Conservation (phyloP, 1,284 basidiomycete species). For the Baeospora myosura region DNA sequence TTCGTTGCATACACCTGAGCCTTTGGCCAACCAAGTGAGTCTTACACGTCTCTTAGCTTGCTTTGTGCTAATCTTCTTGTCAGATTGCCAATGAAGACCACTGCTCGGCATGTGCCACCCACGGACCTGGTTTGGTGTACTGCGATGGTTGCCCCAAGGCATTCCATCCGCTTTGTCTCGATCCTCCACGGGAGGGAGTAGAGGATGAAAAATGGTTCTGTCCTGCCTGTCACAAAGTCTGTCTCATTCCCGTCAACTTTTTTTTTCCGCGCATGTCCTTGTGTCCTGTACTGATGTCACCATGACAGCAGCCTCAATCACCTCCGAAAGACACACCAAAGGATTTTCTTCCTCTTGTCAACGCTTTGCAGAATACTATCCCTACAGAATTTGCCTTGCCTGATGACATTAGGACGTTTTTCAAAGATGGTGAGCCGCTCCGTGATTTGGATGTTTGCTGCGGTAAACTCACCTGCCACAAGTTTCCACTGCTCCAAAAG, state of each 20-base stretch:
- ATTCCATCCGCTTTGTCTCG: conserved; percentile 94
- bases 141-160: conserved; percentile 96
- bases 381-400: conserved; percentile 87
- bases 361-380: conserved; percentile 54
- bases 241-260: conserved; percentile 17
- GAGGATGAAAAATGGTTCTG: conserved; percentile 97
- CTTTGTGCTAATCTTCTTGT: conserved; percentile 17
- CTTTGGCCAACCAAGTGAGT: conserved; percentile 38
- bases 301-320: conserved; percentile 30
- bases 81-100: conserved; percentile 86
- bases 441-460: conserved; percentile 8
- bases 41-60: conserved; percentile 9
- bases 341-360: conserved; percentile 63
- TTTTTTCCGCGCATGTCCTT: neutral
- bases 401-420: conserved; percentile 80
- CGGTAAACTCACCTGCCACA: conserved; percentile 13
- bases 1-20: conserved; percentile 45
- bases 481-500: conserved; percentile 72
- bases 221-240: conserved; percentile 69
- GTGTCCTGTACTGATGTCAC: neutral
- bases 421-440: conserved; percentile 67
- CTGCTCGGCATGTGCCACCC: conserved; percentile 84
- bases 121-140: conserved; percentile 75
- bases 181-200: conserved; percentile 86
- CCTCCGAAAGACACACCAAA: conserved; percentile 54